Evolutionary conservation across 2,329 filamentous ascomycete species (phyloP), one percentile per base, ranked within the genome.

Genomic region (Sclerotinia spermophila): DNA sequence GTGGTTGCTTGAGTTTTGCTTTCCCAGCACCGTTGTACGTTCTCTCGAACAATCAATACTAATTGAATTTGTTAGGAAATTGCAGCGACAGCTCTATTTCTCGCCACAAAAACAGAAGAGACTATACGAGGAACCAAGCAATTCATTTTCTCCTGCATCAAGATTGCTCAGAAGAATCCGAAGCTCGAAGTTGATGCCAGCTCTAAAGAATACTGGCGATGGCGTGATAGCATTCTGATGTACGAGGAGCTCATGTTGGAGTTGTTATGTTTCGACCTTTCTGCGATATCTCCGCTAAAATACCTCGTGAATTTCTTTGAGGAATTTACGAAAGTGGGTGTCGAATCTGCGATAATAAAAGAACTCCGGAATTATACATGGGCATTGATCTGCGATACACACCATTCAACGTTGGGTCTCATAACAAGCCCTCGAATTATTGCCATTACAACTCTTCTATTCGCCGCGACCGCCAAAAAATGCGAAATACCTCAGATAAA

Each of bases 131-230:
- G 97, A 82, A 97, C 97, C 76, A 96, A 93, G 78, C 94, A 97
- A 74, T 86, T 99, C 72, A 95, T 99, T 74, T 91, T 97, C 44
- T 93, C 94, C 1, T 96, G 97, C 77, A 96, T 94, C 72, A 93
- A 95, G 75, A 93, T 97, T 30, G 96, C 95, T 40, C 94, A 97
- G 81, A 98, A 99, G 83, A 95, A 98, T 76, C 86, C 93, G 1
- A 92, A 93, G 77, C 87, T 97, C 71, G 85, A 95, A 68, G 92
- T 98, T 67, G 96, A 99, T 79, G 96, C 98, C 81, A 94, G 98
- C 81, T 96, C 92, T 75, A 98, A 97, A 79, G 96, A 99, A 79
- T 99, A 96, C 80, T 99, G 96, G 96, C 89, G 92, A 78, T 99
- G 96, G 96, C 89, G 94, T 72, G 96, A 99, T 79, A 96, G 91